Conservation (phyloP, 306 rosid species). For the Pyrus bretschneideri region DNA sequence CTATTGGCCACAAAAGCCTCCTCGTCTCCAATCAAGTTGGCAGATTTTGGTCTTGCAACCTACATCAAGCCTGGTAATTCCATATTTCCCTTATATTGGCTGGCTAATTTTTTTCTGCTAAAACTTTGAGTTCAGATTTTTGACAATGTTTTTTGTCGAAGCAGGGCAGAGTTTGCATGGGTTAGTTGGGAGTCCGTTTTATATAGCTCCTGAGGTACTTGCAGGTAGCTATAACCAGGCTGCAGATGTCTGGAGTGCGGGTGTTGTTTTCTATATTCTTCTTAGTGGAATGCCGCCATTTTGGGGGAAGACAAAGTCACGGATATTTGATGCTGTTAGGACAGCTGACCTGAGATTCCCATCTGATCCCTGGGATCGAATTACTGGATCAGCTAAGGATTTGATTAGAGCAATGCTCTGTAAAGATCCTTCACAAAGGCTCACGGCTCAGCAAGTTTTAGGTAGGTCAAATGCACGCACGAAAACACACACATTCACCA, state of each 20-base stretch:
- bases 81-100: constrained; percentile 1
- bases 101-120: not conserved
- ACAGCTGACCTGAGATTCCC: constrained; percentile 69
- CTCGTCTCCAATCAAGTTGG: constrained; percentile 76
- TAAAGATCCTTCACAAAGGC: constrained; percentile 60
- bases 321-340: constrained; percentile 71
- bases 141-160: constrained; percentile 29
- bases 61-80: constrained; percentile 74
- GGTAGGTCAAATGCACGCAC: constrained; percentile 29
- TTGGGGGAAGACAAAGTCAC: constrained; percentile 88
- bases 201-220: constrained; percentile 83
- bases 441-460: constrained; percentile 67
- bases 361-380: constrained; percentile 51
- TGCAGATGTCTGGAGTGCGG: constrained; percentile 88
- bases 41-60: constrained; percentile 89
- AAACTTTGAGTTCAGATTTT: constrained; percentile 10
- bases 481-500: not conserved
- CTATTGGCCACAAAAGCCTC: constrained; percentile 62
- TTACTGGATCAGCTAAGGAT: constrained; percentile 64
- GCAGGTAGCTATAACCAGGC: constrained; percentile 83
- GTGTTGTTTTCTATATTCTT: constrained; percentile 79
- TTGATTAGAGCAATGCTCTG: constrained; percentile 71
- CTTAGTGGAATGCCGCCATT: constrained; percentile 79
- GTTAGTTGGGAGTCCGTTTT: constrained; percentile 90
- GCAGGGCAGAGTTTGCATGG: constrained; percentile 81